Evolutionary conservation across 768 basidiomycete species (phyloP), one percentile per base, ranked within the genome.

Genomic region (Pisolithus tinctorius): DNA sequence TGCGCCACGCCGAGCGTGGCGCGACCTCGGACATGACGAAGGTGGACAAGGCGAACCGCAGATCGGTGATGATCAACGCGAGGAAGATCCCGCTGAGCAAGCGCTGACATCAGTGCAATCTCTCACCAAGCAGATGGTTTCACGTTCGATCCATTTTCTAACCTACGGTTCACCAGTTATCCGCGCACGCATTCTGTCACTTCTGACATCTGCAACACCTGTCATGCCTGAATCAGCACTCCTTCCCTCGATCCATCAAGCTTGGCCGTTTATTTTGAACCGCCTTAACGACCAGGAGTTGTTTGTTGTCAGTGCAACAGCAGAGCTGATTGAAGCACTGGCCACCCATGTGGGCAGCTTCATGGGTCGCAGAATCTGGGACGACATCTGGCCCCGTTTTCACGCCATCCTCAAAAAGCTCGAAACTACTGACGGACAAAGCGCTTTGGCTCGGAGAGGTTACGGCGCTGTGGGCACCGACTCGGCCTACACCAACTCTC

Each of bases 221-320:
- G 82, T 93, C 6, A 73, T 84, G 20, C 78, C 77, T 0, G 84
- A 85, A 60, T 80, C 83, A 11, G 81, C 86, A 14, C 77, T 97
- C 16, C 77, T 98, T 38, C 88, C 93, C 2, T 77, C 87, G 4
- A 79, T 97, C 34, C 89, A 98, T 66, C 78, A 79, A 20, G 86
- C 89, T 2, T 99, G 96, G 96, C 91, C 92, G n/a, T 90, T 86
- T 65, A 81, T 99, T 58, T 69, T 98, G 50, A 92, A 92, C 58
- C 79, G 95, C 7, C 74, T 98, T 11, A 63, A 66, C 13, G 90
- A 93, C 60, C 41, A 74, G 0, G 87, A 93, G 62, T 71, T 82
- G 0, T 93, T 82, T 58, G 92, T 98, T 27, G 80, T 93, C 55
- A 79, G 79, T 49, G 86, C 87, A 23, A 84, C 91, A 1, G 83